Evolutionary conservation across 164 flowering plant species (phyloP).

Genomic region (Macadamia integrifolia): DNA sequence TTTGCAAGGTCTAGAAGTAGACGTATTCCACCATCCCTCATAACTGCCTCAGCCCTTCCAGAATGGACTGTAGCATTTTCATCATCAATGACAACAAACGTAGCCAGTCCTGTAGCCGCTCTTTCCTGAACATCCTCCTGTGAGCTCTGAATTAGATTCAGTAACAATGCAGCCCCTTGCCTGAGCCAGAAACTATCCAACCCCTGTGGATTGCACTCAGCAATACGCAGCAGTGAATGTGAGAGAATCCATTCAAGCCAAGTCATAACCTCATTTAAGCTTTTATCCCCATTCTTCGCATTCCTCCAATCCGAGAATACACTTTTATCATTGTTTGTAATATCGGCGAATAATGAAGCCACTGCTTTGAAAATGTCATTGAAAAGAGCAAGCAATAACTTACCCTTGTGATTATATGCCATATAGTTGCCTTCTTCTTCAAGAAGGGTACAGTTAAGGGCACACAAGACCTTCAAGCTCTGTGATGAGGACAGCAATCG

Average conservation of each 20-base stretch:
- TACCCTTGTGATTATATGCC: conserved; percentile 44
- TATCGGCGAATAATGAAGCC: conserved; percentile 55
- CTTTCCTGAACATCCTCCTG: conserved; percentile 98
- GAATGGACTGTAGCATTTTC: conserved; percentile 84
- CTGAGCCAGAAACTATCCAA: conserved; percentile 80
- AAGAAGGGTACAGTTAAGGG: conserved; percentile 65
- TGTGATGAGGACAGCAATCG: conserved; percentile 54
- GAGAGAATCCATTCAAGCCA: conserved; percentile 95
- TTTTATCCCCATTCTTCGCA: conserved; percentile 35
- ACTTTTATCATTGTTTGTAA: conserved; percentile 39
- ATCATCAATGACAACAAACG: conserved; percentile 94
- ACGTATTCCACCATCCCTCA: conserved; percentile 83
- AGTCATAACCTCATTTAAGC: conserved; percentile 55
- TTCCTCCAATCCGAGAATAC: conserved; percentile 68
- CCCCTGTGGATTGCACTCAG: conserved; percentile 72
- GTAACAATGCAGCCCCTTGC: conserved; percentile 77
- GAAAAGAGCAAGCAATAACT: conserved; percentile 55
- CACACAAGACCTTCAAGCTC: conserved; percentile 76
- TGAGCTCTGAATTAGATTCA: conserved; percentile 71
- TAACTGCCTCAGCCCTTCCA: conserved; percentile 85
- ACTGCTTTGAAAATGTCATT: conserved; percentile 64
- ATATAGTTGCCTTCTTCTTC: conserved; percentile 56
- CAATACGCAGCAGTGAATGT: conserved; percentile 71
- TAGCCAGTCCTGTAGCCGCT: conserved; percentile 96
- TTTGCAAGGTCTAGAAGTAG: conserved; percentile 76